Evolutionary conservation across 176 grass and related monocot genomes (phyloP), one percentile per base, ranked within the genome.

Genomic region (Musa acuminata): DNA sequence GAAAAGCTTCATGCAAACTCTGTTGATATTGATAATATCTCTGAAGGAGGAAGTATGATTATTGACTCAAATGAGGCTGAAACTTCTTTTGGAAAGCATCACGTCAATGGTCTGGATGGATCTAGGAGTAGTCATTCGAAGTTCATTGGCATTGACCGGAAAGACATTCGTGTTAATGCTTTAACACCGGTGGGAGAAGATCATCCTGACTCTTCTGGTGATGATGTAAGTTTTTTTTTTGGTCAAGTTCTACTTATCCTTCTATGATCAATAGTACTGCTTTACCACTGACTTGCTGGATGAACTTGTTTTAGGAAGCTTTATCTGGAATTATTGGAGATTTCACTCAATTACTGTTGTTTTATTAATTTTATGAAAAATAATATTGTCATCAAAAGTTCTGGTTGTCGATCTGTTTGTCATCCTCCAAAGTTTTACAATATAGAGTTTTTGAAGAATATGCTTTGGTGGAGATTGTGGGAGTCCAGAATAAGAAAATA

Each of bases 21-120:
- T 58, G 43, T 62, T 78, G 95, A 99, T 24, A 9, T 49, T 29
- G 95, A 99, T 80, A 93, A 89, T 35, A 72, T 84, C 81, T 99
- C 95, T 82, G 95, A 99, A 82, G 88, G 91, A 53, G 91, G 95
- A 71, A 99, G 86, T 76, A 75, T 99, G 73, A 71, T 83, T 73
- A 89, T 85, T 89, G 91, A 89, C 80, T 84, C 87, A 76, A 85
- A 81, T 83, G 95, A 94, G 79, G 76, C 79, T 50, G 78, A 91
- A 57, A 71, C 84, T 78, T 78, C 19, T 78, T 83, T 83, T 83
- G 84, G 74, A 29, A 93, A 87, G 82, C 76, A 80, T 53, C 84
- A 52, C 69, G 76, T 29, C 75, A 87, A 75, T 86, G 87, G 79
- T 79, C 78, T 88, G 78, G 88, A 99, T 86, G 77, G 80, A 17